Evolutionary conservation across 148 eudicot genomes (phyloP).

Genomic region (Chenopodium suecicum): DNA sequence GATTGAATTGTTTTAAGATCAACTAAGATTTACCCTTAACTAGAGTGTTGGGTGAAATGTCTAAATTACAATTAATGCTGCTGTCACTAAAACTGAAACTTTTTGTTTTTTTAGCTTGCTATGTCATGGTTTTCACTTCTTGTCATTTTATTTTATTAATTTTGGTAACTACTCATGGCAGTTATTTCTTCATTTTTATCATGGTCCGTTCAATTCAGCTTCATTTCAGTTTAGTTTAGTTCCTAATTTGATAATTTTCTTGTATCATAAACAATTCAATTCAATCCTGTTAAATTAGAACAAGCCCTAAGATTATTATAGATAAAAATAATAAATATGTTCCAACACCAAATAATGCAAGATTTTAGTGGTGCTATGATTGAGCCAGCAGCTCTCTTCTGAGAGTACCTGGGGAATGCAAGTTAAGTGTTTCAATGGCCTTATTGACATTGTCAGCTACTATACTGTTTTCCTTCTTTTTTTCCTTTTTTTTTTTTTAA

Average conservation of each 20-base stretch:
- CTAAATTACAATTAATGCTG: background rate
- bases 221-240: too few species aligned
- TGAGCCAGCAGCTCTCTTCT: conserved; percentile 15
- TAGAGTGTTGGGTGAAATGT: background rate
- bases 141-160: background rate
- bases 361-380: conserved; percentile 16
- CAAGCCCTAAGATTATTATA: background rate
- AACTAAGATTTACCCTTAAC: background rate
- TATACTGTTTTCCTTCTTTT: background rate
- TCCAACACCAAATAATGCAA: background rate
- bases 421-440: conserved; percentile 6
- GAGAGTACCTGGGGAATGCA: conserved; percentile 22
- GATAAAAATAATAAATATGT: background rate
- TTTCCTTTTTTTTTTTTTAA: too few species aligned
- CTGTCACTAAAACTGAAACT: background rate
- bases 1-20: background rate
- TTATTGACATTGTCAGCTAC: conserved; percentile 8
- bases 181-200: background rate
- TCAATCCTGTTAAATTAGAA: too few species aligned
- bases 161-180: background rate
- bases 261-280: too few species aligned
- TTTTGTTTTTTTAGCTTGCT: background rate
- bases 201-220: too few species aligned
- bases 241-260: too few species aligned
- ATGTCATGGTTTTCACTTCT: background rate